Conservation (phyloP, 225 moss, liverwort and hornwort species). For the Sphagnum tenellum region DNA sequence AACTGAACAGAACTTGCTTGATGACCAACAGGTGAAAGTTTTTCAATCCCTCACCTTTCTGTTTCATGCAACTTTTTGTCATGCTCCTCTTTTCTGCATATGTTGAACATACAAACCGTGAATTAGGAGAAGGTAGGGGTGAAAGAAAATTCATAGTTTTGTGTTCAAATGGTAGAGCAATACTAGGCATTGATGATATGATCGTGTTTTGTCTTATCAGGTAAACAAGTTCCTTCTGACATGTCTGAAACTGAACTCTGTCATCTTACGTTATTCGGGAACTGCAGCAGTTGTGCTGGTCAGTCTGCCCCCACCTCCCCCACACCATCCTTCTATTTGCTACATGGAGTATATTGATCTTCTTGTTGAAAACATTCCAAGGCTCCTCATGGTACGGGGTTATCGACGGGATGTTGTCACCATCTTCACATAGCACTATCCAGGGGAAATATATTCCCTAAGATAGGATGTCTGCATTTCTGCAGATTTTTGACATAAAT, state of each 20-base stretch:
- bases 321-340: slow-evolving; percentile 80
- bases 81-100: no score
- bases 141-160: no score
- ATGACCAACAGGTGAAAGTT: slow-evolving; percentile 51
- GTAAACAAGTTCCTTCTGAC: slow-evolving; percentile 93
- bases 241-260: slow-evolving; percentile 85
- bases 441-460: no score
- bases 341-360: slow-evolving; percentile 99
- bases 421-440: slow-evolving; percentile 54
- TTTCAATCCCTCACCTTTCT: no score
- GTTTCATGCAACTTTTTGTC: no score
- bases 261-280: slow-evolving; percentile 76
- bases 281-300: slow-evolving; percentile 93
- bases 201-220: slow-evolving; percentile 14
- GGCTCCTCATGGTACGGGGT: slow-evolving; percentile 97
- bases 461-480: no score
- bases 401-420: slow-evolving; percentile 96
- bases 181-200: no score
- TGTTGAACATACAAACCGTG: no score
- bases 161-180: no score
- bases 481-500: no score
- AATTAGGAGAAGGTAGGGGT: no score
- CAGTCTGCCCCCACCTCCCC: slow-evolving; percentile 94
- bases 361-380: slow-evolving; percentile 80
- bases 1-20: slow-evolving; percentile 42